Base-by-base conservation (phyloP, 2,329 filamentous ascomycete species). In the Monilinia fructicola region DNA sequence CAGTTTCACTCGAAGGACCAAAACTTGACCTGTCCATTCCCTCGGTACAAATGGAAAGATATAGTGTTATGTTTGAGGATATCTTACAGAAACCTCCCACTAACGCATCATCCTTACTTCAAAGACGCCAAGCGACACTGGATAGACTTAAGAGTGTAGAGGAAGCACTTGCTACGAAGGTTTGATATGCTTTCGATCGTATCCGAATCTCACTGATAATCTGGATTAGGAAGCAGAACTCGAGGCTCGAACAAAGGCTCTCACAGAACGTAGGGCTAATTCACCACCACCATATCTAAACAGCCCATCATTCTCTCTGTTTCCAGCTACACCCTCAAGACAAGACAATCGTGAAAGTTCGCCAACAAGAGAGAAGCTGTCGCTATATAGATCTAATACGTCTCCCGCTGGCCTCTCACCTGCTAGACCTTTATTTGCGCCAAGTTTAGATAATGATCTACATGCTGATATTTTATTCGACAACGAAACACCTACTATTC, bases 61-160 rank as follows among this genome's bases (percentile, higher is more conserved):
- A 97, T 73, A 97, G 93, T 72, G 85, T 97, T 71, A 97, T 97
- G 93, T 97, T 98, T 75, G 87, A 89, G 65, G 85, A 85, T 48
- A 82, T 97, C 9, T 80, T 97, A 35, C 84, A 86, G 68, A 73
- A 73, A 38, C 67, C 72, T 42, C 54, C 69, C 28, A 67, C 67
- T 38, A 72, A 67, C 35, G 69, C 69, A 11, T 72, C 72, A 52
- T 66, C 70, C 31, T 78, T 88, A 10, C 78, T 88, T 35, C 82
- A 81, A 31, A 82, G 85, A 67, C 81, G 86, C 53, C 86, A 89
- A 70, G 85, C 84, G 10, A 86, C 83, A 0, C 74, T 88, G 16
- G 82, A 86, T 64, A 85, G 82, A 67, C 77, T 90, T 1, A 85
- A 83, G 70, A 82, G 81, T 26, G 82, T 84, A 50, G 83, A 83